Evolutionary conservation across 2,329 filamentous ascomycete genomes (phyloP).

Genomic region (Aspergillus novoparasiticus): DNA sequence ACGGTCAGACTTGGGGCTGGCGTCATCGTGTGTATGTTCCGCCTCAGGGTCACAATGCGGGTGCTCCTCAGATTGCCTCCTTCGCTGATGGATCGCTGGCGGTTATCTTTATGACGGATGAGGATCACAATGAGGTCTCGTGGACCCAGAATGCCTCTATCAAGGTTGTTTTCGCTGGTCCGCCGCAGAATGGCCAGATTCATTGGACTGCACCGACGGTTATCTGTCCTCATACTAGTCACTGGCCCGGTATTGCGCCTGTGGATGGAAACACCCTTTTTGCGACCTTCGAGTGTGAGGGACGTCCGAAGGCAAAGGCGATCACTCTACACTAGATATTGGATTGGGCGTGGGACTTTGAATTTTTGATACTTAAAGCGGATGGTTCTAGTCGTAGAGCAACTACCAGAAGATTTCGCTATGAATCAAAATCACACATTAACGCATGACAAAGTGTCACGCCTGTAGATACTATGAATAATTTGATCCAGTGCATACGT

Average conservation of each 20-base stretch:
- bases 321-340: slow-evolving; percentile 17
- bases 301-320: slow-evolving; percentile 27
- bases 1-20: slow-evolving; percentile 43
- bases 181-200: slow-evolving; percentile 36
- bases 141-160: slow-evolving; percentile 47
- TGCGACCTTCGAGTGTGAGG: slow-evolving; percentile 33
- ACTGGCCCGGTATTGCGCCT: slow-evolving; percentile 44
- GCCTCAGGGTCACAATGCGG: slow-evolving; percentile 42
- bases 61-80: slow-evolving; percentile 49
- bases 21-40: slow-evolving; percentile 47
- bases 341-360: too few species aligned
- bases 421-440: background rate
- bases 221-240: slow-evolving; percentile 35
- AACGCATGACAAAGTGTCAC: background rate
- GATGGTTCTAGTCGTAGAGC: background rate
- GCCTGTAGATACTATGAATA: too few species aligned
- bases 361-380: too few species aligned
- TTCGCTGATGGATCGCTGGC: slow-evolving; percentile 44
- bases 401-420: background rate
- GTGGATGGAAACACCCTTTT: slow-evolving; percentile 27
- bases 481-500: background rate
- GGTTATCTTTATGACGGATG: slow-evolving; percentile 53
- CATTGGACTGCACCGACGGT: slow-evolving; percentile 36
- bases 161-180: slow-evolving; percentile 43
- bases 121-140: slow-evolving; percentile 36